These are phyloP conservation scores for Neurospora crassa DNA, from an alignment of 2,329 filamentous ascomycete species.

Conservation along the genomic window DNA sequence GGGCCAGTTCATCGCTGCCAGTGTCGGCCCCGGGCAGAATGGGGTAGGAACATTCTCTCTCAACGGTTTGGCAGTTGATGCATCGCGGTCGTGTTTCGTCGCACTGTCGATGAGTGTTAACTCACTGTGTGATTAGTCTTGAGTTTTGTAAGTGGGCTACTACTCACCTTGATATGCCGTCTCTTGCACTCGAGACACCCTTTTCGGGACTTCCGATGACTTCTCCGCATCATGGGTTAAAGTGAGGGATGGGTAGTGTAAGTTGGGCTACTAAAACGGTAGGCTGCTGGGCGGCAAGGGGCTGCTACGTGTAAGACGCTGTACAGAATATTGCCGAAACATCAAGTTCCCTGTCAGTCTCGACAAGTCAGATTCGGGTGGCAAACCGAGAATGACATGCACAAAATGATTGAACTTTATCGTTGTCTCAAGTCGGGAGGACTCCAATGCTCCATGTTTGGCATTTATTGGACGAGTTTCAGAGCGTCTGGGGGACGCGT, in stretches of 20 bases:
- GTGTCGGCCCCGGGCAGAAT: background rate
- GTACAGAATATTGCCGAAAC: background rate
- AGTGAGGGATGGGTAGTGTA: background rate
- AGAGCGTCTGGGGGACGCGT: background rate
- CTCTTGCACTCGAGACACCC: constrained; percentile 25
- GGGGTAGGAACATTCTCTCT: constrained; percentile 20
- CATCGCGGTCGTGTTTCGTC: constrained; percentile 23
- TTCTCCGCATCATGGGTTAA: constrained; percentile 15
- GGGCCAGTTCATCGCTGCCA: constrained; percentile 3
- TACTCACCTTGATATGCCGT: constrained; percentile 22
- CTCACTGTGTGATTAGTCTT: background rate
- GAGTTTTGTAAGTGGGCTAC: background rate
- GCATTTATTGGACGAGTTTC: background rate
- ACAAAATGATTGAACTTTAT: background rate
- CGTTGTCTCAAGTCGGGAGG: background rate
- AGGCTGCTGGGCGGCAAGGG: background rate
- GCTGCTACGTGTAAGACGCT: background rate
- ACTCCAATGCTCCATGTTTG: background rate
- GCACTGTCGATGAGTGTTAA: constrained; percentile 15
- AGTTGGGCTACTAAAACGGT: background rate
- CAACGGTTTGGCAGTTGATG: constrained; percentile 22
- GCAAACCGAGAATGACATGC: background rate
- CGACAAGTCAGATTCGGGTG: background rate
- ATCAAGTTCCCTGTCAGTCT: background rate
- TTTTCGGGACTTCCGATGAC: constrained; percentile 23